These are phyloP conservation scores for Annulohypoxylon moriforme DNA, from an alignment of 495 filamentous ascomycete species.

Conservation along the genomic window DNA sequence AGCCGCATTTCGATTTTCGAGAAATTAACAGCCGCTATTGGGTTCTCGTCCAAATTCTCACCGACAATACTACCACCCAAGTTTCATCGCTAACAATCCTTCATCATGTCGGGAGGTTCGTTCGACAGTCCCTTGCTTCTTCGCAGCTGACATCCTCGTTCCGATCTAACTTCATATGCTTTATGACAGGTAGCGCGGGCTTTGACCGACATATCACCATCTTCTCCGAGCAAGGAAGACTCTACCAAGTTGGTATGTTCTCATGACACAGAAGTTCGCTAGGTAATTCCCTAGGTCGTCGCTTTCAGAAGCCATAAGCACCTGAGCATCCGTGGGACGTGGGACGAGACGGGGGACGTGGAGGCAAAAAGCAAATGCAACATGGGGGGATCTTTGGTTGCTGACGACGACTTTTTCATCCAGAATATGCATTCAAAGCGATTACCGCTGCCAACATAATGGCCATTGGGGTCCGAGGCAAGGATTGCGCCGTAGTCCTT, in stretches of 20 bases:
- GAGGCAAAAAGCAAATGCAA: constrained; percentile 18
- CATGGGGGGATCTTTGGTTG: constrained; percentile 16
- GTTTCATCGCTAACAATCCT: constrained; percentile 28
- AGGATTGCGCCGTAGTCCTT: constrained; percentile 94
- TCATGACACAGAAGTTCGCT: constrained; percentile 1
- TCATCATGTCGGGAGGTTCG: constrained; percentile 60
- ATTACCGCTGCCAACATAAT: constrained; percentile 99
- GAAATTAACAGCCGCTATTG: constrained; percentile 12
- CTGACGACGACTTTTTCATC: constrained; percentile 45
- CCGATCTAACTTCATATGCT: constrained; percentile 26
- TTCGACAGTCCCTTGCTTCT: constrained; percentile 35
- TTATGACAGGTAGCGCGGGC: constrained; percentile 82
- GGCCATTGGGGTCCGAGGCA: constrained; percentile 93
- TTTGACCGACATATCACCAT: constrained; percentile 99
- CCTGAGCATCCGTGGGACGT: not conserved
- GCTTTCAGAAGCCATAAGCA: constrained; percentile 9
- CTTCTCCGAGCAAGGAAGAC: constrained; percentile 97
- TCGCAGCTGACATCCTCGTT: constrained; percentile 32
- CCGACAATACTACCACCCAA: constrained; percentile 14
- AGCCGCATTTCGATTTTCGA: not conserved
- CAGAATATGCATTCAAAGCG: constrained; percentile 99
- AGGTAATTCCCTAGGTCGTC: not conserved
- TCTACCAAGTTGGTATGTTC: constrained; percentile 98
- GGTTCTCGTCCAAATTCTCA: not conserved
- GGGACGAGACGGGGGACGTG: not conserved